Base-by-base conservation (phyloP, 1,284 basidiomycete genomes). In the Anthracocystis walkeri region DNA sequence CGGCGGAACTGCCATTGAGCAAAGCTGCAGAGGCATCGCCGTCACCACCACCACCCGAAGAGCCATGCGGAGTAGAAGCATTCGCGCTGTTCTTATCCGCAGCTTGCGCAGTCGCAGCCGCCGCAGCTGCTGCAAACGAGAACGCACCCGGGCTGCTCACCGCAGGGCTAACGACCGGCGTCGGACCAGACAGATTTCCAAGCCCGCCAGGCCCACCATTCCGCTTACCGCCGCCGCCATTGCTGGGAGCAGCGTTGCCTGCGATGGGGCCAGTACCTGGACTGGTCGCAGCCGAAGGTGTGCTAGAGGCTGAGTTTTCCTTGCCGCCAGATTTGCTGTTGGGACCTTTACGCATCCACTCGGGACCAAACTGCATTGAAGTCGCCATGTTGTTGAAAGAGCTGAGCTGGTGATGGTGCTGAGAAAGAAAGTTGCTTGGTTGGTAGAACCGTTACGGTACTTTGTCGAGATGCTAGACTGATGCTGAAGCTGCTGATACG, bases 271-370 rank as follows among this genome's bases (percentile, higher is more conserved):
- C 61, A 16, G 61, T 48, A 35, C 60, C 67, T 5, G 69, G 59
- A 42, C 64, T 74, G 27, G 59, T 75, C 40, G 55, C 70, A 29
- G 70, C 52, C 10, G 58, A 57, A 27, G 64, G 44, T 25, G 56
- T 46, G 40, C 56, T 29, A 1, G 62, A 64, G 40, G 57, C n/a
- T 41, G 70, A 35, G 20, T 41, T 29, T 21, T 66, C 69, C 27
- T 69, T 71, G 29, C 63, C 68, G 38, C 73, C 62, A 14, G 65
- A 57, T 50, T 66, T 68, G 54, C 72, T 78, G 65, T 58, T 73
- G 50, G 80, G 75, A 12, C 65, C 81, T 68, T 81, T 82, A 51
- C 81, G 79, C 81, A 82, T 82, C 81, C 81, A 82, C 60, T 82
- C 81, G 46, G 81, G 81, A 49, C 81, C 81, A 50, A 82, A 82